Evolutionary conservation across 495 filamentous ascomycete species (phyloP).

Genomic region (Trichocladium antarcticum): DNA sequence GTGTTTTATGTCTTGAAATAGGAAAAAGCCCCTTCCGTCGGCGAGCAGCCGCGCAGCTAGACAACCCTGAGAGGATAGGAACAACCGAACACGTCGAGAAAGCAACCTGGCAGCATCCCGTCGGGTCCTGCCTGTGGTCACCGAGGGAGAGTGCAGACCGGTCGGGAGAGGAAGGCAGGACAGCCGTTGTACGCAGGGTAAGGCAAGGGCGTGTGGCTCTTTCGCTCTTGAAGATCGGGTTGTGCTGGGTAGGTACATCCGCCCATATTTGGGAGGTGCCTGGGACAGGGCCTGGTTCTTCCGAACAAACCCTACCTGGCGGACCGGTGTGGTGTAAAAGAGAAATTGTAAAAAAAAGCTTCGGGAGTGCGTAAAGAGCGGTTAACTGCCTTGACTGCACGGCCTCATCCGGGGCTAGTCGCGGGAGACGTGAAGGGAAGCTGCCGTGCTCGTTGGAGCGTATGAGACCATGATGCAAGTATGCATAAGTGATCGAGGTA

Average conservation of each 20-base stretch:
- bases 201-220: slow-evolving; percentile 1
- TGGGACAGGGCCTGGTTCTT: not conserved
- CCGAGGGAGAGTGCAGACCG: slow-evolving; percentile 5
- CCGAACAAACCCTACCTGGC: too few relatives aligned
- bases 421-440: too few relatives aligned
- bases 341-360: too few relatives aligned
- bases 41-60: not conserved
- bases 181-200: slow-evolving; percentile 1
- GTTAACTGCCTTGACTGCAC: too few relatives aligned
- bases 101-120: not conserved
- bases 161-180: not conserved
- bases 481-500: too few relatives aligned
- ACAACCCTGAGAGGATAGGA: not conserved
- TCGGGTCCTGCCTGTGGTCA: not conserved
- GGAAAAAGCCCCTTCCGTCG: not conserved
- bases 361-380: too few relatives aligned
- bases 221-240: not conserved
- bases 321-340: too few relatives aligned
- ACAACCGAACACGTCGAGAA: not conserved
- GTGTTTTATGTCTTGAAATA: not conserved
- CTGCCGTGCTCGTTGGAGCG: too few relatives aligned
- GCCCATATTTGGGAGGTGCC: not conserved
- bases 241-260: not conserved
- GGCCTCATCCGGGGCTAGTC: too few relatives aligned
- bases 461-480: too few relatives aligned